These are phyloP conservation scores for Penicillium sp. DNA, from an alignment of 2,329 filamentous ascomycete genomes.

Conservation along the genomic window DNA sequence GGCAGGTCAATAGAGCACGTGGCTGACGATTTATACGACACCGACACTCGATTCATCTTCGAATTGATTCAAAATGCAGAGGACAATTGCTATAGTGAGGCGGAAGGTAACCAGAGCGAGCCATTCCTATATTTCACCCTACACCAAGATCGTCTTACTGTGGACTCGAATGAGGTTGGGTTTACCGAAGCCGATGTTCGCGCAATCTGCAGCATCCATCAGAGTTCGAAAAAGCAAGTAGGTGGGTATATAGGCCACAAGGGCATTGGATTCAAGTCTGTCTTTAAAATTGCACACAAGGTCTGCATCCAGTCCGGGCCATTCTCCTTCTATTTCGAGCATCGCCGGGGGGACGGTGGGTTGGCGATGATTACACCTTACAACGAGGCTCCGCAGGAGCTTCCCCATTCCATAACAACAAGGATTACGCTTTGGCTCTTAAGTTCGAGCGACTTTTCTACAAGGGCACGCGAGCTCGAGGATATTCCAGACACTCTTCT, in stretches of 20 bases:
- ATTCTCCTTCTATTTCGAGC: conserved; percentile 11
- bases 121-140: conserved; percentile 43
- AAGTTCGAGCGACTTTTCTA: not conserved
- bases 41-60: conserved; percentile 53
- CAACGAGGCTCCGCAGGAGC: not conserved
- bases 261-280: conserved; percentile 38
- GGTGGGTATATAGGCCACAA: conserved; percentile 33
- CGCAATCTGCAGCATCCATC: conserved; percentile 42
- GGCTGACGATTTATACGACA: conserved; percentile 35
- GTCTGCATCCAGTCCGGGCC: conserved; percentile 12
- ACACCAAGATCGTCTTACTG: conserved; percentile 36
- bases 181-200: conserved; percentile 41
- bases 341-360: not conserved
- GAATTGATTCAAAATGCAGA: conserved; percentile 63
- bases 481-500: conserved; percentile 14
- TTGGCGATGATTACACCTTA: conserved; percentile 10
- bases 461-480: not conserved
- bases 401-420: not conserved
- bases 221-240: conserved; percentile 41
- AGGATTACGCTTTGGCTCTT: conserved; percentile 9
- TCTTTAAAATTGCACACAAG: conserved; percentile 27
- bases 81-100: conserved; percentile 50
- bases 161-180: conserved; percentile 49
- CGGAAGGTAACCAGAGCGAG: conserved; percentile 23
- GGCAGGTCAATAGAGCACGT: conserved; percentile 10